Conservation (phyloP, 148 eudicot species). For the Vaccinium vitisidaea region DNA sequence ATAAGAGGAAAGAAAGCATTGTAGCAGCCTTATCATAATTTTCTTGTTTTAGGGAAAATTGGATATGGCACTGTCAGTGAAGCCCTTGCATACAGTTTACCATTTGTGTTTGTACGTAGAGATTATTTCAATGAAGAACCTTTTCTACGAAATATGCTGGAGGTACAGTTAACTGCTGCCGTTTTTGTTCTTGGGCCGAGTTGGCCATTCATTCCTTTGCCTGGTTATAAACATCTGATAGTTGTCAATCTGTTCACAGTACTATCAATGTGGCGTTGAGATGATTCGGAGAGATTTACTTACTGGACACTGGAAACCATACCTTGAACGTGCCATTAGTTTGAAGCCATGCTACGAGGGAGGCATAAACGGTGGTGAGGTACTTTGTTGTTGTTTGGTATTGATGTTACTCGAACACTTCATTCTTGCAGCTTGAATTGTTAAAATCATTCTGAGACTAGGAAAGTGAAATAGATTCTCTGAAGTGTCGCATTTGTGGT, state of each 20-base stretch:
- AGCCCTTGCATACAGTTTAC: slow-evolving; percentile 91
- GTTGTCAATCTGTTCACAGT: slow-evolving; percentile 39
- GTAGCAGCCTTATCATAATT: slow-evolving; percentile 8
- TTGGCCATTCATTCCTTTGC: slow-evolving; percentile 10
- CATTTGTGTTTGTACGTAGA: slow-evolving; percentile 96
- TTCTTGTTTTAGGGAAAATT: slow-evolving; percentile 76
- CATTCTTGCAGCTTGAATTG: not conserved
- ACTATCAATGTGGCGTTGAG: slow-evolving; percentile 93
- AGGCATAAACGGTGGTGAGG: slow-evolving; percentile 93
- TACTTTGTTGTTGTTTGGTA: slow-evolving; percentile 26
- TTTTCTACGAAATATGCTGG: slow-evolving; percentile 90
- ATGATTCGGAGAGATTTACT: slow-evolving; percentile 97
- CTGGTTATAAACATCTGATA: slow-evolving; percentile 5
- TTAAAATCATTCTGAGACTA: not conserved
- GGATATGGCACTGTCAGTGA: slow-evolving; percentile 99
- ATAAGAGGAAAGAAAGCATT: not conserved
- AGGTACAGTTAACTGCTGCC: slow-evolving; percentile 45
- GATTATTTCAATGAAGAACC: slow-evolving; percentile 99
- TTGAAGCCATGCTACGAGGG: slow-evolving; percentile 95
- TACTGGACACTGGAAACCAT: slow-evolving; percentile 95
- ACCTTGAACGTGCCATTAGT: slow-evolving; percentile 90
- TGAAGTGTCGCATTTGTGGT: slow-evolving; percentile 1
- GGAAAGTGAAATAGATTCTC: not conserved
- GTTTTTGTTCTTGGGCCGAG: not conserved
- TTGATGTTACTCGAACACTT: not conserved